phyloP scores from a whole-genome alignment of 2,329 filamentous ascomycete genomes.

The Sporothrix variecibatus region DNA sequence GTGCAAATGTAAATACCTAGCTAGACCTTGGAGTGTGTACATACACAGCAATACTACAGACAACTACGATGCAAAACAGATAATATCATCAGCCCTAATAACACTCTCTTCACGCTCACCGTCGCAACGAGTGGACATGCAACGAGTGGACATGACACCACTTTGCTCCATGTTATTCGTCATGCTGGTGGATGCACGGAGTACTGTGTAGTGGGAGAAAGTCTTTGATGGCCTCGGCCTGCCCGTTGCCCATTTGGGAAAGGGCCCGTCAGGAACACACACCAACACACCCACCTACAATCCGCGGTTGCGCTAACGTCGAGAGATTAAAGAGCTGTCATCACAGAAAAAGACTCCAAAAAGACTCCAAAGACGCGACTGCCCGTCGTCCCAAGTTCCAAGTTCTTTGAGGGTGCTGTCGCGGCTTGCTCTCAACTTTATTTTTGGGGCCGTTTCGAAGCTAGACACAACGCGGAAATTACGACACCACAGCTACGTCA shows the following conservation, averaged over 20 bases:
- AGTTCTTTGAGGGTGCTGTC: not conserved
- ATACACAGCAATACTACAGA: not conserved
- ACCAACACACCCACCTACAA: not conserved
- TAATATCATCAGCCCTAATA: too few relatives aligned
- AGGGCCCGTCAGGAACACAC: not conserved
- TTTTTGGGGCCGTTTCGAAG: conserved; percentile 4
- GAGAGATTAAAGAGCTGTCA: not conserved
- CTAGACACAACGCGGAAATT: conserved; percentile 19
- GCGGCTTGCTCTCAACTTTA: not conserved
- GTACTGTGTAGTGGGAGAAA: not conserved
- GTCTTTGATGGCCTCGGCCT: not conserved
- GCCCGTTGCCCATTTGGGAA: not conserved
- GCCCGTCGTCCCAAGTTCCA: not conserved
- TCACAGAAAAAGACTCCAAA: not conserved
- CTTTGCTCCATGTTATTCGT: not conserved
- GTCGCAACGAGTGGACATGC: not conserved
- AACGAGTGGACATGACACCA: not conserved
- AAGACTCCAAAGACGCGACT: not conserved
- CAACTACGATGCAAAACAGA: too few relatives aligned
- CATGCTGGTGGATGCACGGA: not conserved
- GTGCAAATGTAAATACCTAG: not conserved
- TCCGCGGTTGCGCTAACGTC: not conserved
- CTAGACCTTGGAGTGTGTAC: not conserved
- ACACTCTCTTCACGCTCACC: not conserved
- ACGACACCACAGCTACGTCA: not conserved